A percentile compares a stretch with the other conserved stretches of the same genome.
Conservation (phyloP, 805 yeast genomes). For the Candida patagonica region DNA sequence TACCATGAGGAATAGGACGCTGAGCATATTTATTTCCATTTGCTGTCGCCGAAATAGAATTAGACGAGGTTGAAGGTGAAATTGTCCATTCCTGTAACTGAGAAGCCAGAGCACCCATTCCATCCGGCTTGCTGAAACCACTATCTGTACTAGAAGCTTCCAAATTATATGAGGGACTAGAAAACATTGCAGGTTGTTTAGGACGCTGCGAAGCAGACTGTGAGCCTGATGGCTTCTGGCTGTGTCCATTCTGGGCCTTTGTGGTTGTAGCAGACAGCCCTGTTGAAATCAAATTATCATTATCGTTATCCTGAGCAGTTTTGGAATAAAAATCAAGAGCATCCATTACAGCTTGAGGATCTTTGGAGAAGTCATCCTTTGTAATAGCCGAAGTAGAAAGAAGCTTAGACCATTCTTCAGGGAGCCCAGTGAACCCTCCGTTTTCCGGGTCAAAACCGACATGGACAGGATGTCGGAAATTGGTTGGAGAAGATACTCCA, state of each 20-base stretch:
- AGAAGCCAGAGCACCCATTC: constrained; percentile 4
- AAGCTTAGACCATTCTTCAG: constrained; percentile 84
- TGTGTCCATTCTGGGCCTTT: neutral
- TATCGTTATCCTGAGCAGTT: constrained; percentile 9
- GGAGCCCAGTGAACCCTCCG: constrained; percentile 87
- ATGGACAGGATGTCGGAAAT: constrained; percentile 91
- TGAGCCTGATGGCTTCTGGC: constrained; percentile 13
- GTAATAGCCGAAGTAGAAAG: constrained; percentile 82
- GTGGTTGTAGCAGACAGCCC: constrained; percentile 5
- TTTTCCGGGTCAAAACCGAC: constrained; percentile 80
- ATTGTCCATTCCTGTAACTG: constrained; percentile 17
- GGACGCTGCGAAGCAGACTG: constrained; percentile 8
- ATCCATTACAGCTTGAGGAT: constrained; percentile 91
- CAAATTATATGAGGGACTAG: neutral
- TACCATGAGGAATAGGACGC: constrained; percentile 4
- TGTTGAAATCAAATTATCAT: constrained; percentile 14
- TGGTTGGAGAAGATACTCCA: constrained; percentile 81
- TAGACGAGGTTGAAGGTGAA: constrained; percentile 13
- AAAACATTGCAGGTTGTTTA: neutral
- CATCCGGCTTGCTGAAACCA: neutral
- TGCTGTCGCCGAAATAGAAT: neutral
- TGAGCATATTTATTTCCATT: neutral
- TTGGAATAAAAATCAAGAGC: constrained; percentile 67
- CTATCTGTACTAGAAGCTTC: neutral
- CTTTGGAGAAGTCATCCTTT: constrained; percentile 75